These are phyloP conservation scores for Mucor mucedo DNA, from an alignment of 371 early-diverging fungal genomes.

Conservation along the genomic window DNA sequence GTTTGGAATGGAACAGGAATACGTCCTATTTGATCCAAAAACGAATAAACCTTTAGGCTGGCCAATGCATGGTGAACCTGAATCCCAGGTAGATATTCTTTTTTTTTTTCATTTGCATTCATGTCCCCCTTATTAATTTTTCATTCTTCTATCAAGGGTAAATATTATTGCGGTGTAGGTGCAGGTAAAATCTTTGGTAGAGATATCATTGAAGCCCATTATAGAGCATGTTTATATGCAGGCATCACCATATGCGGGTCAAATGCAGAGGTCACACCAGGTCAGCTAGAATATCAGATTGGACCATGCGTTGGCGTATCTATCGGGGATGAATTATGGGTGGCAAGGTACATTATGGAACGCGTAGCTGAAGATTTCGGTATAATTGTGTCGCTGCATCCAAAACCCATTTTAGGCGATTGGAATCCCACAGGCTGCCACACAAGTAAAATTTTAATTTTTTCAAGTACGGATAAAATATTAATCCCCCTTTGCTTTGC, in stretches of 20 bases:
- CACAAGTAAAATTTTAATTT: constrained; percentile 26
- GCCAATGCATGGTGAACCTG: constrained; percentile 57
- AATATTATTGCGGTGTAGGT: constrained; percentile 68
- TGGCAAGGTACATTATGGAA: constrained; percentile 52
- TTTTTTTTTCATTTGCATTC: neutral
- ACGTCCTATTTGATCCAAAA: constrained; percentile 57
- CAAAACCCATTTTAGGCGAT: constrained; percentile 56
- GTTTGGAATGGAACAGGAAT: constrained; percentile 69
- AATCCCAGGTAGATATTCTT: constrained; percentile 39
- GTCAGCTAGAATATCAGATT: constrained; percentile 59
- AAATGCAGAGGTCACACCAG: constrained; percentile 59
- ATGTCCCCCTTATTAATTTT: neutral
- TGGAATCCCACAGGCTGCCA: constrained; percentile 60
- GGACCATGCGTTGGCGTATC: constrained; percentile 56
- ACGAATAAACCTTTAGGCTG: constrained; percentile 48
- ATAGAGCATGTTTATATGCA: constrained; percentile 63
- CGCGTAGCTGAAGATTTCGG: constrained; percentile 60
- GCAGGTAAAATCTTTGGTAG: constrained; percentile 59
- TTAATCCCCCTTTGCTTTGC: neutral
- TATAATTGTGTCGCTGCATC: constrained; percentile 48
- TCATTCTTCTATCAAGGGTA: constrained; percentile 27
- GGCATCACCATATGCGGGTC: constrained; percentile 53
- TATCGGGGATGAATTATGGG: constrained; percentile 57
- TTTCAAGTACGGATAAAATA: neutral
- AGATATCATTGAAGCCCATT: constrained; percentile 66